Conservation (phyloP, 2,329 filamentous ascomycete genomes). For the Pseudogymnoascus sp. region DNA sequence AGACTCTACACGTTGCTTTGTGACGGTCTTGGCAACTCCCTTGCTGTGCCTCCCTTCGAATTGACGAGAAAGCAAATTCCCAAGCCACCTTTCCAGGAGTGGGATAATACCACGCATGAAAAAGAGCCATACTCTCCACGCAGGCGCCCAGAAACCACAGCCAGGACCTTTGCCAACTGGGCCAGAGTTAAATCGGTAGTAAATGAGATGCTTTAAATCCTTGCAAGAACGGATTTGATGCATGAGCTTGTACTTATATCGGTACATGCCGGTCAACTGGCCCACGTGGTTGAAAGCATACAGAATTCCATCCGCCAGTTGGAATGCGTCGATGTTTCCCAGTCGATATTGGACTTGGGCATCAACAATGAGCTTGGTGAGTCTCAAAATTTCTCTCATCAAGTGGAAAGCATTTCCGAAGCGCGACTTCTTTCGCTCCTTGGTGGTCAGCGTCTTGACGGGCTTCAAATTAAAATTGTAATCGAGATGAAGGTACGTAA, state of each 20-base stretch:
- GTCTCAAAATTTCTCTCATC: slow-evolving; percentile 92
- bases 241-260: slow-evolving; percentile 99
- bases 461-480: slow-evolving; percentile 99
- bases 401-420: slow-evolving; percentile 99
- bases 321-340: slow-evolving; percentile 98
- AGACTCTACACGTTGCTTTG: slow-evolving; percentile 97
- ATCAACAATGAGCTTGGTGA: slow-evolving; percentile 97
- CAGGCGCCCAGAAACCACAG: slow-evolving; percentile 97
- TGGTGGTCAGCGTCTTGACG: slow-evolving; percentile 96
- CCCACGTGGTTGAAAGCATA: slow-evolving; percentile 99
- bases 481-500: slow-evolving; percentile 96
- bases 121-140: slow-evolving; percentile 98
- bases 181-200: slow-evolving; percentile 96
- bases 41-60: slow-evolving; percentile 99
- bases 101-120: slow-evolving; percentile 99
- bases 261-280: slow-evolving; percentile 97
- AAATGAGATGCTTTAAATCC: slow-evolving; percentile 97
- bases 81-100: slow-evolving; percentile 91
- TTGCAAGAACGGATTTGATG: slow-evolving; percentile 99
- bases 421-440: slow-evolving; percentile 97
- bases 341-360: slow-evolving; percentile 96
- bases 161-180: slow-evolving; percentile 96
- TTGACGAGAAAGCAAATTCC: slow-evolving; percentile 91
- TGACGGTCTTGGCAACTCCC: slow-evolving; percentile 97
- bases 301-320: slow-evolving; percentile 95